Percentiles rank a stretch among this genome's conserved stretches.
Conservation (phyloP, 75 land plant species). For the Ceratopteris richardii region DNA sequence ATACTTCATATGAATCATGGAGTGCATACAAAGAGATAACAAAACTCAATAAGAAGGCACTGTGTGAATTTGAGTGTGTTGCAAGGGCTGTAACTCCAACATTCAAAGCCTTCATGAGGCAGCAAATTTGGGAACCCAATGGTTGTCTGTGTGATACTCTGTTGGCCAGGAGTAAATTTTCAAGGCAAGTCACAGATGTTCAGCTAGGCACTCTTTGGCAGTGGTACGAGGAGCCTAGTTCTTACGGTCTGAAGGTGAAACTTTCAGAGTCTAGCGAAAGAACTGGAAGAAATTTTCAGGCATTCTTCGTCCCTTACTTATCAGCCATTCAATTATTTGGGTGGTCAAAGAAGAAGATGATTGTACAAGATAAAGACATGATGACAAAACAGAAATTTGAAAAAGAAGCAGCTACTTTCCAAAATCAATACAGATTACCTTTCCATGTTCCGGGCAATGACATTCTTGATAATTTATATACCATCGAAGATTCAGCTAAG, state of each 20-base stretch:
- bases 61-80: constrained; percentile 54
- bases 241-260: constrained; percentile 63
- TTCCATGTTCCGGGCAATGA: constrained; percentile 13
- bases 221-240: constrained; percentile 75
- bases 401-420: constrained; percentile 4
- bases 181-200: constrained; percentile 31
- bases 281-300: constrained; percentile 18
- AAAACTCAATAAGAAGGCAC: constrained; percentile 19
- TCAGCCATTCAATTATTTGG: constrained; percentile 68
- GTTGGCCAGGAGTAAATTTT: neutral
- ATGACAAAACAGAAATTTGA: too few relatives aligned
- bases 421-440: constrained; percentile 16
- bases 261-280: constrained; percentile 21
- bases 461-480: too few relatives aligned
- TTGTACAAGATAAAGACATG: constrained; percentile 3
- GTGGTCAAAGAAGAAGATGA: neutral
- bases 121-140: neutral
- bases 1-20: constrained; percentile 21
- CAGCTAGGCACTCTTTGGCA: constrained; percentile 47
- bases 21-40: constrained; percentile 31
- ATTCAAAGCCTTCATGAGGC: neutral
- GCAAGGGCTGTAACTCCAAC: constrained; percentile 10
- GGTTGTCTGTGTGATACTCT: neutral
- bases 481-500: neutral
- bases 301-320: constrained; percentile 67